phyloP scores from a whole-genome alignment of 495 filamentous ascomycete genomes.

The Penicillium paxilli region DNA sequence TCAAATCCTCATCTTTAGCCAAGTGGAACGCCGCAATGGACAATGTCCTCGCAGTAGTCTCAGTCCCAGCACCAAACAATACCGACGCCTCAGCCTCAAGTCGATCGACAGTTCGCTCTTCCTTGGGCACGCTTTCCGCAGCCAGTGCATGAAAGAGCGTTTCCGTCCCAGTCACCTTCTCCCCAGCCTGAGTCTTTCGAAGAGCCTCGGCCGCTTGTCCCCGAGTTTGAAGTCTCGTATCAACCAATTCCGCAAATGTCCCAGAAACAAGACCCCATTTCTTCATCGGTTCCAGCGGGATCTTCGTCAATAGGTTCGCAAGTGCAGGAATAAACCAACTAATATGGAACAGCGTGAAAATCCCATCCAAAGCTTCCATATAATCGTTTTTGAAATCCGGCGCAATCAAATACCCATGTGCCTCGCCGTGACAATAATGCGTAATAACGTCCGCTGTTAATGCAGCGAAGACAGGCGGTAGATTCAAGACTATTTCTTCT shows the following conservation, averaged over 20 bases:
- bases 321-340: slow-evolving; percentile 29
- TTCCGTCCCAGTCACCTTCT: not conserved
- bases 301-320: slow-evolving; percentile 5
- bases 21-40: slow-evolving; percentile 22
- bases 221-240: slow-evolving; percentile 15
- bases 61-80: slow-evolving; percentile 43
- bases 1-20: slow-evolving; percentile 2
- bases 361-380: slow-evolving; percentile 13
- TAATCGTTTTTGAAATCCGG: slow-evolving; percentile 20
- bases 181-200: slow-evolving; percentile 17
- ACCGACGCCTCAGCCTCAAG: slow-evolving; percentile 39
- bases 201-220: slow-evolving; percentile 19
- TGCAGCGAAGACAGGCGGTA: slow-evolving; percentile 36
- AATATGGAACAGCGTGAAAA: slow-evolving; percentile 19
- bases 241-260: slow-evolving; percentile 18
- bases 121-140: slow-evolving; percentile 18
- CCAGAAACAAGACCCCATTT: slow-evolving; percentile 15
- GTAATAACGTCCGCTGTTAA: slow-evolving; percentile 46
- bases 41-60: slow-evolving; percentile 35
- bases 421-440: slow-evolving; percentile 41
- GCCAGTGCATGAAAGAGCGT: slow-evolving; percentile 24
- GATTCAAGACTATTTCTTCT: slow-evolving; percentile 18
- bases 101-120: slow-evolving; percentile 25
- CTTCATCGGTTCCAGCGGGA: slow-evolving; percentile 17
- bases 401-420: slow-evolving; percentile 29